Evolutionary conservation across 202 grass and related monocot genomes (phyloP), one percentile per base, ranked within the genome.

Genomic region (Dendrocalamus latiflorus): DNA sequence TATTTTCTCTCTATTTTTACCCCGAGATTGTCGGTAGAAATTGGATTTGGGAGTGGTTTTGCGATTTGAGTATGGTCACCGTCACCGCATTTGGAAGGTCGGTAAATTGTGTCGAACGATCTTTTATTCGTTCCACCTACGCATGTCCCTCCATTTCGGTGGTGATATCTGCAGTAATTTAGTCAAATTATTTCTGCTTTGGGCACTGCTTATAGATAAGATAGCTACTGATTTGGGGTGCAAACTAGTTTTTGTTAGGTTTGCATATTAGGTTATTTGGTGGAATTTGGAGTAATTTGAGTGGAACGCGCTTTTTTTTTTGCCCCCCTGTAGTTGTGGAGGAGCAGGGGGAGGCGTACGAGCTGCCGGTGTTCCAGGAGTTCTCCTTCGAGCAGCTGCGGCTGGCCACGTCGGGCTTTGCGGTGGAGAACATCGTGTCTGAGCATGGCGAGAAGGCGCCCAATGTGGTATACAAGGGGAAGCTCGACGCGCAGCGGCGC

Each of bases 381-480:
- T 98, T 92, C 83, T 78, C 95, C 41, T 90, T 98, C 20, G 93
- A 98, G 74, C 93, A 98, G 89, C 74, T 98, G 70, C 74, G 95
- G 15, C 80, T 98, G 9, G 95, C 95, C 6, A 98, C 95, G 4
- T 90, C 93, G 0, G 95, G 95, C 11, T 98, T 98, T 24, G 93
- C 91, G 0, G 87, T 86, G 2, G 93, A 95, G 77, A 98, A 98
- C 80, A 95, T 95, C 41, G 95, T 98, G 24, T 98, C 95, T 3
- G 95, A 98, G 87, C 93, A 95, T 1, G 95, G 95, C 6, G 95
- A 95, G 87, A 98, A 95, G 87, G 95, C 95, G 11, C 95, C 95
- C 60, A 98, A 98, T 86, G 95, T 98, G 12, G 93, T 98, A 2
- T 98, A 95, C 89, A 98, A 95, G 84, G 95, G 95, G 14, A 98